Base-by-base conservation (phyloP, 2,329 filamentous ascomycete genomes). In the Huntiella savannae region DNA sequence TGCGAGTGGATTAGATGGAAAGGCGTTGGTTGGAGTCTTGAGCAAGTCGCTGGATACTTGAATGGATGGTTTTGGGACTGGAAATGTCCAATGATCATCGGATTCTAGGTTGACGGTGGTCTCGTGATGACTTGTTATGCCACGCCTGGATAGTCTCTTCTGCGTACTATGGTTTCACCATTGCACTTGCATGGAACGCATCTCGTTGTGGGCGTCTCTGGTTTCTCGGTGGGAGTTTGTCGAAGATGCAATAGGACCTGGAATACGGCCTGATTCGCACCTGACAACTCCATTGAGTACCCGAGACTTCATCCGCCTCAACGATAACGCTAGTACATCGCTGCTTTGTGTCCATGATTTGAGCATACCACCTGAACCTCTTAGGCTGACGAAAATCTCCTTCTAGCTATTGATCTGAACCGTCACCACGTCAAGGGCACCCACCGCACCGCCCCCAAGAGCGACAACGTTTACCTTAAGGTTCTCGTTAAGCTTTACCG, bases 401-500 rank as follows among this genome's bases (percentile, higher is more conserved):
- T 62, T 64, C 63, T 67, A 79, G 75, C 75, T 77, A 79, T 79
- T 67, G 76, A 80, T 76, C 70, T 80, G 60, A 69, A 77, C 65
- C 68, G 68, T 58, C 75, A 80, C 68, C 77, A 81, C 65, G 72
- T 77, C 62, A 73, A 73, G 63, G 67, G 62, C 63, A 78, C 75
- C 56, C 86, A 94, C 75, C 84, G 86, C 68, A 85, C 82, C 77
- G 85, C 84, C 58, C 84, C 87, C 63, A 95, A 95, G 82, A 93
- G 82, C 73, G 83, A 93, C 73, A 94, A 95, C 76, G 84, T 88
- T 62, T 94, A 95, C 71, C 75, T 94, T 59, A 88, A 88, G 77
- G 78, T 95, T 65, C 74, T 96, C 65, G 87, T 95, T 69, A 95
- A 95, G 81, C 82, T 94, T 47, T 94, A 94, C 76, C 82, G 84